Evolutionary conservation across 129 eudicot species (phyloP), one percentile per base, ranked within the genome.

Genomic region (Chrysanthemum seticuspe): DNA sequence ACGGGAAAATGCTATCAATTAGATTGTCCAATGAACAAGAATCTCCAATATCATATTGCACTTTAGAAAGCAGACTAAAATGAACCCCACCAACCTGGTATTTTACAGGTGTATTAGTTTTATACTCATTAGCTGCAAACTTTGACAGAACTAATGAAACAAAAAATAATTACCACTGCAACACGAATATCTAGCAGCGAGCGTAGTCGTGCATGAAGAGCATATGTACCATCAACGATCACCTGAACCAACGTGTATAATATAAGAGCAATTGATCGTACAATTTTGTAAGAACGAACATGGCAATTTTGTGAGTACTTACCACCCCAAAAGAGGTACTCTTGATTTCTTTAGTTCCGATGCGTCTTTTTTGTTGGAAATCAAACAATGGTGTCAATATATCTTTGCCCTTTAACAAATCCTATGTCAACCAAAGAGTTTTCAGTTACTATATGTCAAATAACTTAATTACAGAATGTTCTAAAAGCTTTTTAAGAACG

Each of bases 31-130:
- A 50, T 10, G 99, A 91, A 78, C 96, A 87, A 34, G 99, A 85
- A 65, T 95, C 97, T 57, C 99, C 99, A 73, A 95, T 95, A 76
- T 95, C 99, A 70, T 90, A 86, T 72, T 88, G 91, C 74, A 95
- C 99, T 85, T 95, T 95, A n/a, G 96, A 95, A 77, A 95, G 99
- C 66, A 95, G 88, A 80, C 97, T 95, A 78, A 95, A 95, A 76
- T 95, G 99, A 80, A 95, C 97, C 55, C 99, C 99, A 47, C 99
- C 99, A 80, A 95, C 99, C 99, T 95, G 81, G 63, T 55, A 72
- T 9, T 23, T 7, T 9, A 15, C n/a, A 47, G 13, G 10, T 48
- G 29, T 36, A 53, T 44, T 50, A 36, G 40, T 52, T 19, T 13
- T 55, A 40, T 65, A 75, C 58, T 55, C 18, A n/a, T 40, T 14